Evolutionary conservation across 2,329 filamentous ascomycete species (phyloP), one percentile per base, ranked within the genome.

Genomic region (Elsinoe perseae): DNA sequence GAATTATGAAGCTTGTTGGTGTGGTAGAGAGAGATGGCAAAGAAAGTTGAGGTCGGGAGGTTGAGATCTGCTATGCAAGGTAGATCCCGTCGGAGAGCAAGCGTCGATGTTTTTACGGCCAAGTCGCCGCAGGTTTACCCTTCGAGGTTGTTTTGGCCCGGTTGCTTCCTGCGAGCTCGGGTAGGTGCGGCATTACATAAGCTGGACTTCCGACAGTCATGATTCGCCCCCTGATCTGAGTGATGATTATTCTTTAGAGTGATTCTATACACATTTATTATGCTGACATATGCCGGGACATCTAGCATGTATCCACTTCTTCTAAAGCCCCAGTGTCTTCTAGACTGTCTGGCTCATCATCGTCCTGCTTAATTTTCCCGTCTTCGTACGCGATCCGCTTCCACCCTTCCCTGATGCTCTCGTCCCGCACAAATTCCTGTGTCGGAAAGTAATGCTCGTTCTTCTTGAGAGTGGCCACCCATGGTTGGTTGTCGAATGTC

Each of bases 391-490:
- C 77, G 43, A 81, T 71, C 27, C 79, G 77, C 64, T 72, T 75
- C 82, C 82, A 85, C 3, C 81, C 80, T 16, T 78, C 72, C 4
- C 74, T 68, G 59, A 76, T 70, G 1, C 65, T 67, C 1, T 70
- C 55, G 59, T 84, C 82, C 65, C 84, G 84, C 54, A 80, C 66
- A 59, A 83, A 84, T 68, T 85, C 82, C 27, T 83, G 79, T 59
- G 83, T 85, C 2, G 82, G 81, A 73, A 85, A 85, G 70, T 98
- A 98, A 72, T 98, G 93, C 69, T 98, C 92, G 64, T 96, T 96
- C 81, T 97, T 97, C 83, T 98, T 98, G 88, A 98, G 95, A 7
- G 93, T 98, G 36, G 95, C 89, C n/a, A 98, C 90, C 90, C 93
- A 98, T 2, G 92, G 92, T 8, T 98, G 90, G 66, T 95, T 95